Evolutionary conservation across 2,329 filamentous ascomycete species (phyloP).

Genomic region (Leptographium wingfieldii): DNA sequence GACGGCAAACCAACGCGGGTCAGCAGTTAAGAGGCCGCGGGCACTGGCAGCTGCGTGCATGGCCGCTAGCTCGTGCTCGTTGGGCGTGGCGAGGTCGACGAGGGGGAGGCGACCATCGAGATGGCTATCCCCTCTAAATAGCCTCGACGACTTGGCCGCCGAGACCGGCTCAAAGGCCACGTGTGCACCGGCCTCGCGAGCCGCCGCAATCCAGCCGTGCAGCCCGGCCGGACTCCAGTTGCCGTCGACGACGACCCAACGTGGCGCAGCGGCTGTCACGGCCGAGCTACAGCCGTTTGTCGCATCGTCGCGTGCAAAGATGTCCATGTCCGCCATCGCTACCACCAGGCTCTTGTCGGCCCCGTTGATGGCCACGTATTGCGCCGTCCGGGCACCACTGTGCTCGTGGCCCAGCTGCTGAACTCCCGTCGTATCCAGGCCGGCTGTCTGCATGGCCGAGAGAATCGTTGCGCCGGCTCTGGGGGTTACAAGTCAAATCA

Average conservation of each 20-base stretch:
- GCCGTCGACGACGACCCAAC: slow-evolving; percentile 72
- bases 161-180: slow-evolving; percentile 87
- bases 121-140: slow-evolving; percentile 39
- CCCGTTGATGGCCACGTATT: slow-evolving; percentile 87
- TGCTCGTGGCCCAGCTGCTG: slow-evolving; percentile 35
- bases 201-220: slow-evolving; percentile 52
- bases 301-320: slow-evolving; percentile 46
- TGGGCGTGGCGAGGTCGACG: slow-evolving; percentile 71
- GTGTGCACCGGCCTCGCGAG: slow-evolving; percentile 39
- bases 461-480: slow-evolving; percentile 64
- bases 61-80: slow-evolving; percentile 64
- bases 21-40: slow-evolving; percentile 40
- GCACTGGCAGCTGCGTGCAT: slow-evolving; percentile 63
- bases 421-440: slow-evolving; percentile 53
- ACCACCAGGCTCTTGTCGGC: slow-evolving; percentile 70
- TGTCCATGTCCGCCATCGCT: slow-evolving; percentile 92
- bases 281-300: slow-evolving; percentile 41
- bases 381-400: slow-evolving; percentile 56
- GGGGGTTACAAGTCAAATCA: not conserved
- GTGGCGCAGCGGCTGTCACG: slow-evolving; percentile 44
- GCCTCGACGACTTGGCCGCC: slow-evolving; percentile 57
- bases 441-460: slow-evolving; percentile 47
- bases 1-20: slow-evolving; percentile 63
- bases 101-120: slow-evolving; percentile 15
- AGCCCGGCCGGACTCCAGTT: slow-evolving; percentile 67